Evolutionary conservation across 176 grass and related monocot genomes (phyloP).

Genomic region (Stipa capillata): DNA sequence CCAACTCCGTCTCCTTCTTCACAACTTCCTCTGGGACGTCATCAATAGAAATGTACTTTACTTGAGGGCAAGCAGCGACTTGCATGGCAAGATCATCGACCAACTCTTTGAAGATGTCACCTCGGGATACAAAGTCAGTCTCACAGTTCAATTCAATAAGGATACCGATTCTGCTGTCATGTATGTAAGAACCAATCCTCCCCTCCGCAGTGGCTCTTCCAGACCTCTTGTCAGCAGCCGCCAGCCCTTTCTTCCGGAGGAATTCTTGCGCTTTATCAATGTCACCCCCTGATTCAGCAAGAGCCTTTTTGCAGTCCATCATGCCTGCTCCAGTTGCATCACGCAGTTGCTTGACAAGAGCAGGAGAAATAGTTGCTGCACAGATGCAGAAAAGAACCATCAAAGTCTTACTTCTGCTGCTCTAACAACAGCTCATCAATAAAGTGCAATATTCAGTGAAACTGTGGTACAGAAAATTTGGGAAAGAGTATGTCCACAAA

Average conservation of each 20-base stretch:
- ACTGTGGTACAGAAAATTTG: conserved; percentile 4
- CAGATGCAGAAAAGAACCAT: conserved; percentile 32
- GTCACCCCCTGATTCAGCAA: conserved; percentile 67
- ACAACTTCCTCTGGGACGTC: conserved; percentile 78
- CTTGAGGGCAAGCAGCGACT: conserved; percentile 94
- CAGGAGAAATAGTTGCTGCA: conserved; percentile 74
- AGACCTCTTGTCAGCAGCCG: conserved; percentile 91
- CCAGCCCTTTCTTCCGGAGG: conserved; percentile 83
- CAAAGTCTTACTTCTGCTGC: conserved; percentile 27
- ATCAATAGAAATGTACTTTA: conserved; percentile 64
- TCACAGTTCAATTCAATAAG: conserved; percentile 96
- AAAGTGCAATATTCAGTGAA: conserved; percentile 2
- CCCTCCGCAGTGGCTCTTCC: conserved; percentile 84
- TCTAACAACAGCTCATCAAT: conserved; percentile 14
- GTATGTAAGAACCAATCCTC: conserved; percentile 88
- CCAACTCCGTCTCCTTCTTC: conserved; percentile 85
- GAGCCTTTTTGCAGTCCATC: conserved; percentile 99
- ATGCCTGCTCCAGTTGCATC: conserved; percentile 96
- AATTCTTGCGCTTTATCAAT: conserved; percentile 88
- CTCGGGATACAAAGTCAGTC: conserved; percentile 98
- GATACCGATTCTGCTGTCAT: conserved; percentile 85
- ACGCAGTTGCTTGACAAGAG: conserved; percentile 92
- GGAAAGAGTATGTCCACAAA: background rate
- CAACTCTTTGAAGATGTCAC: conserved; percentile 87
- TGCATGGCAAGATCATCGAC: conserved; percentile 97